Evolutionary conservation across 192 early-diverging fungal species (phyloP).

Genomic region (Podochytrium sp.): DNA sequence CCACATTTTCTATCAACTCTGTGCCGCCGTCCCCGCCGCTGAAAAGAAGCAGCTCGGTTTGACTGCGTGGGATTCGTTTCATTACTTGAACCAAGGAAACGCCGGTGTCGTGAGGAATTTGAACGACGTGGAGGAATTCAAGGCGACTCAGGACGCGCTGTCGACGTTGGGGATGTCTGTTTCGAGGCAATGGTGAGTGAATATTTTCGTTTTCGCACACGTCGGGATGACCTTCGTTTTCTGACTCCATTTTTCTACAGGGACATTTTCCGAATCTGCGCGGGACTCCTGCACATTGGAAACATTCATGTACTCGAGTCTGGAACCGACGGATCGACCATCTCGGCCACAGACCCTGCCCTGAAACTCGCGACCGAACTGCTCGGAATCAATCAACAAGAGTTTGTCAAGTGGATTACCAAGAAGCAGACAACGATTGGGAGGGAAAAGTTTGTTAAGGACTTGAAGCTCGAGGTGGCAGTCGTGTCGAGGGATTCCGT

Average conservation of each 20-base stretch:
- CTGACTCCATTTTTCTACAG: slow-evolving; percentile 1
- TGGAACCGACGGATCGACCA: slow-evolving; percentile 6
- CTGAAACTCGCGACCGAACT: slow-evolving; percentile 1
- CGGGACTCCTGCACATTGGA: slow-evolving; percentile 30
- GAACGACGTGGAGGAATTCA: slow-evolving; percentile 84
- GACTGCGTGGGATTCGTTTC: slow-evolving; percentile 64
- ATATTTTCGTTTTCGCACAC: neutral
- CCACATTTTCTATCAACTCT: slow-evolving; percentile 90
- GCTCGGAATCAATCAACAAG: slow-evolving; percentile 17
- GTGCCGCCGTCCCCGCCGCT: slow-evolving; percentile 42
- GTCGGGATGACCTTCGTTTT: neutral
- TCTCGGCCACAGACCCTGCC: slow-evolving; percentile 26
- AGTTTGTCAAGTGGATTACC: slow-evolving; percentile 77
- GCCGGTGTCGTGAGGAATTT: slow-evolving; percentile 71
- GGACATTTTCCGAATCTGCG: slow-evolving; percentile 34
- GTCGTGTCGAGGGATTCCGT: slow-evolving; percentile 75
- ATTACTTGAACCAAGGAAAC: slow-evolving; percentile 81
- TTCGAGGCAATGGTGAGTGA: slow-evolving; percentile 68
- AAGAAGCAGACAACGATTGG: slow-evolving; percentile 74
- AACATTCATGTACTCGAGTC: slow-evolving; percentile 47
- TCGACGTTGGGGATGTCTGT: slow-evolving; percentile 77
- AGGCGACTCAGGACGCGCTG: slow-evolving; percentile 75
- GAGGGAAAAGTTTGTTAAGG: slow-evolving; percentile 65
- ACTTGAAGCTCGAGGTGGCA: slow-evolving; percentile 65
- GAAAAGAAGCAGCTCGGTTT: slow-evolving; percentile 71